Evolutionary conservation across 2,329 filamentous ascomycete genomes (phyloP).

Genomic region (Penicillium griseofulvum): DNA sequence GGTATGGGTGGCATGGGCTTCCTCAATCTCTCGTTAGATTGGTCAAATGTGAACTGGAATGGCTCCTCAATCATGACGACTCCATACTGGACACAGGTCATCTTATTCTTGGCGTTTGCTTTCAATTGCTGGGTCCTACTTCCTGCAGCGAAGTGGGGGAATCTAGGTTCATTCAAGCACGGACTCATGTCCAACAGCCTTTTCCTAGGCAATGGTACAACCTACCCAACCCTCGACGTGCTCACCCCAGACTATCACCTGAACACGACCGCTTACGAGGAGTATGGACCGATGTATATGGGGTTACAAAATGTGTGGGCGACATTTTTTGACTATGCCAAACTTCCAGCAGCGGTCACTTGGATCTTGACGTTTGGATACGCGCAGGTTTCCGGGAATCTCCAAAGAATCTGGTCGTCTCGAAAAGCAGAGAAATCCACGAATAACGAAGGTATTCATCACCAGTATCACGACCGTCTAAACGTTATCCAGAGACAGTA

Average conservation of each 20-base stretch:
- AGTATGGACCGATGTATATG: constrained; percentile 56
- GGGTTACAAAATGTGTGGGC: constrained; percentile 58
- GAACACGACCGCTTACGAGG: constrained; percentile 49
- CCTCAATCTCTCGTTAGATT: constrained; percentile 59
- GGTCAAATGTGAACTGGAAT: constrained; percentile 58
- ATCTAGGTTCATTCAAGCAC: constrained; percentile 52
- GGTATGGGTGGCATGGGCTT: constrained; percentile 63
- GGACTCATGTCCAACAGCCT: constrained; percentile 59
- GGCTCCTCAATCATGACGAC: constrained; percentile 52
- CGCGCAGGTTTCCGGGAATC: constrained; percentile 47
- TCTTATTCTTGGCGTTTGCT: constrained; percentile 56
- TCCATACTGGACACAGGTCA: constrained; percentile 60
- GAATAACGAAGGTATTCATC: constrained; percentile 44
- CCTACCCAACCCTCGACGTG: constrained; percentile 46
- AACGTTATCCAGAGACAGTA: constrained; percentile 59
- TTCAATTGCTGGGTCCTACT: constrained; percentile 59
- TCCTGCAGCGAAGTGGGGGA: constrained; percentile 59
- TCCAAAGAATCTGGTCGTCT: constrained; percentile 46
- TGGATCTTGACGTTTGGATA: constrained; percentile 60
- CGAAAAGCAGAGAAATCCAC: constrained; percentile 30
- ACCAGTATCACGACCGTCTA: constrained; percentile 59
- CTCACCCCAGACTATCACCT: constrained; percentile 47
- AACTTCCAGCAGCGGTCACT: constrained; percentile 56
- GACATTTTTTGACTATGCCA: constrained; percentile 62
- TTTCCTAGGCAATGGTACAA: constrained; percentile 50